Base-by-base conservation (phyloP, 768 basidiomycete genomes). In the Cystobasidium onofrii region DNA sequence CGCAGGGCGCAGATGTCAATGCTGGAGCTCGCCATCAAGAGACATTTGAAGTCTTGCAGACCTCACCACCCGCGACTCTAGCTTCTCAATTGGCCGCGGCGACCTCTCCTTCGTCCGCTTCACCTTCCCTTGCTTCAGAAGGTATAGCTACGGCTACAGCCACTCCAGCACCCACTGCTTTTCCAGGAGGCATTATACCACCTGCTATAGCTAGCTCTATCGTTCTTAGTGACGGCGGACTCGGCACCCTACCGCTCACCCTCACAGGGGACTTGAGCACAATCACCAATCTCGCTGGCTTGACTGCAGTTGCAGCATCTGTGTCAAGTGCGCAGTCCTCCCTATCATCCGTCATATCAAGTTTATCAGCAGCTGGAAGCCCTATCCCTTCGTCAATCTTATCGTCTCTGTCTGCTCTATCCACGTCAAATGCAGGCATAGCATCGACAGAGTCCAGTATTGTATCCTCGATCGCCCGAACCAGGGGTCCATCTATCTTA, bases 11-110 rank as follows among this genome's bases (percentile, higher is more conserved):
- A 1, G 29, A 25, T n/a, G 64, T 90, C 46, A 85, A 87, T 76
- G 87, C 87, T 55, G 85, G 86, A 23, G 84, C 86, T 76, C 81
- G 84, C 1, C 85, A 87, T 9, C 89, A 91, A 77, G 80, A 89
- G 15, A 90, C 86, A 0, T 95, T 94, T 81, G 83, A 82, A 25
- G 92, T 89, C 71, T 83, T 93, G 70, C 92, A 76, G 64, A 54
- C 70, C 39, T 44, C 69, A 1, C 50, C 64, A 1, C 61, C 33
- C 0, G n/a, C 18, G 9, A 23, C 23, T n/a, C 50, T 41, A 27
- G 0, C 82, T 83, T 83, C 85, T 1, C 80, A 81, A 25, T 80
- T 83, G 1, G 74, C 75, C 34, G 69, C 75, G 0, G 74, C 75
- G 2, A 12, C 72, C 6, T 60, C 76, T 39, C 15, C 39, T 39